Evolutionary conservation across 371 early-diverging fungal genomes (phyloP), one percentile per base, ranked within the genome.

Genomic region (Mucor indicus): DNA sequence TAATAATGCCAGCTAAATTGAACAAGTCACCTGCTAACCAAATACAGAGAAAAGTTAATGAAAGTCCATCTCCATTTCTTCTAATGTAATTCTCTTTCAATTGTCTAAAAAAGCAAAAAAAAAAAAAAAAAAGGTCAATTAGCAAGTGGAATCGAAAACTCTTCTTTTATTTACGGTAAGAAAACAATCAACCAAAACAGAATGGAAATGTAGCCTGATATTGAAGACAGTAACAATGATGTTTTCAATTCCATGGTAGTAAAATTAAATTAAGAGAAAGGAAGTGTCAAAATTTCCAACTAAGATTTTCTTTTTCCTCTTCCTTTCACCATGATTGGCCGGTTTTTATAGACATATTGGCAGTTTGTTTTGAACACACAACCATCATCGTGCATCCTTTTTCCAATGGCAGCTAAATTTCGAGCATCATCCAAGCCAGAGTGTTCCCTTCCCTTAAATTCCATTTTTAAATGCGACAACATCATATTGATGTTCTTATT

Each of bases 361-460:
- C 65, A 62, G 37, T 80, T 78, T 12, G 75, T 46, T 35, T 76
- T 73, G 22, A 79, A 61, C 3, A 72, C 44, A 58, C 75, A 79
- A 0, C 82, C 82, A 2, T 72, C 69, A 22, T 56, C 50, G 36
- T 42, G 39, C 70, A 62, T 72, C 9, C 50, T 55, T 20, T 60
- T 70, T 1, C 76, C 84, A 24, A 89, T 84, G 22, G 67, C 51
- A 19, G 69, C 80, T 4, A 90, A 67, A 63, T 87, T 90, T 24
- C 79, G 47, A 0, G 91, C 79, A 64, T 93, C 91, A 57, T 91
- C 90, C 35, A 90, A 67, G 1, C 93, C 93, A 8, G 82, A 83
- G 58, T 91, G 93, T 44, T 83, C 75, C 45, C 83, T 60, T 10
- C 93, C 93, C 46, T 81, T 66, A 58, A 90, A 89, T 13, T 44